Conservation (phyloP, 148 eudicot genomes). For the Persicaria tinctoria region DNA sequence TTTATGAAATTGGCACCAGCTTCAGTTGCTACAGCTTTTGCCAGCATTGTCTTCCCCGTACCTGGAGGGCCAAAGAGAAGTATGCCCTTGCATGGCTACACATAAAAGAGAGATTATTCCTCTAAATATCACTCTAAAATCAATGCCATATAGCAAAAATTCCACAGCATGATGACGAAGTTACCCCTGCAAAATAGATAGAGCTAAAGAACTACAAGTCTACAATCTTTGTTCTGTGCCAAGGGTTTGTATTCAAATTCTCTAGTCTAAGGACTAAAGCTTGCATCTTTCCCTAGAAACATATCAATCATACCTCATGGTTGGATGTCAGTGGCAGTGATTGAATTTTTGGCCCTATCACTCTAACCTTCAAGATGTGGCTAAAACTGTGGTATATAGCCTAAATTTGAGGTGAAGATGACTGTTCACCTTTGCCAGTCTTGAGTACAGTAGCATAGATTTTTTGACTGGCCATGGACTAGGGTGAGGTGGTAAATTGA, state of each 20-base stretch:
- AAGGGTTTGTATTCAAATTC: not conserved
- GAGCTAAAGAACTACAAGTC: not conserved
- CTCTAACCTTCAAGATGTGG: not conserved
- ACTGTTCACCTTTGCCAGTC: not conserved
- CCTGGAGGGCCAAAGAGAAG: slow-evolving; percentile 98
- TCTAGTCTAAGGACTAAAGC: not conserved
- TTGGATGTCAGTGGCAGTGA: not conserved
- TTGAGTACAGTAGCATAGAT: not conserved
- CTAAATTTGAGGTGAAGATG: not conserved
- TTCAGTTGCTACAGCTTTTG: slow-evolving; percentile 98
- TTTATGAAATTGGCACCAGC: slow-evolving; percentile 99
- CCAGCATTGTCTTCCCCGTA: slow-evolving; percentile 99
- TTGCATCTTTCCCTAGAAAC: not conserved
- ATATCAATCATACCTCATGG: not conserved
- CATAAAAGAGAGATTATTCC: slow-evolving; percentile 10
- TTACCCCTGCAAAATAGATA: not conserved
- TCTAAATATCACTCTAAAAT: not conserved
- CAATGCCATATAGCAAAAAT: not conserved
- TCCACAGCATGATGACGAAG: not conserved
- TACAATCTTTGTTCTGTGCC: not conserved
- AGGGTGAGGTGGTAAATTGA: not conserved
- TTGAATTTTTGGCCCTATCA: not conserved
- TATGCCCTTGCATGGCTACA: slow-evolving; percentile 98
- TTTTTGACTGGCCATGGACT: not conserved
- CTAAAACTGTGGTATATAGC: not conserved